Base-by-base conservation (phyloP, 352 stramenopile genomes). In the Pythium vanterpoolii region DNA sequence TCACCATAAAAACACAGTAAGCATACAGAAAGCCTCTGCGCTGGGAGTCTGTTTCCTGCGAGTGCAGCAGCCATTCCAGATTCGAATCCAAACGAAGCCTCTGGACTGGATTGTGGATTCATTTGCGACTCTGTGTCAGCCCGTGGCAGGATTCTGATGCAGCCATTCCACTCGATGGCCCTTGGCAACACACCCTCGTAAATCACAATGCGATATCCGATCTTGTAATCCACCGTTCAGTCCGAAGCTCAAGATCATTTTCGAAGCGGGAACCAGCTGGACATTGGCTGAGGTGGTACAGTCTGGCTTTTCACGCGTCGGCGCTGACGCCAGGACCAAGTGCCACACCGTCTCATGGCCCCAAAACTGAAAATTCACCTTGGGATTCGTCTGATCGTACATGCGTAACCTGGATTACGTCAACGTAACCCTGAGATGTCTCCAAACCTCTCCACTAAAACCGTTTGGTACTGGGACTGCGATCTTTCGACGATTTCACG, bases 301-400 rank as follows among this genome's bases (percentile, higher is more conserved):
- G 42, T n/a, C 42, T 49, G 23, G 24, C 43, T 46, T 24, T 19
- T 14, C 6, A 19, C 8, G 26, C 28, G 28, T 33, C 23, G 34
- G 34, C 34, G 10, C 28, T 36, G 24, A 21, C 44, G 30, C 28
- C 21, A 50, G 24, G 44, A 18, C 14, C 21, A 8, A 50, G n/a
- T n/a, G n/a, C 18, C 44, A 27, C 46, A 53, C 46, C 46, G 46
- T 53, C 46, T 53, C 46, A 53, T 18, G 46, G 13, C 2, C 7
- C 5, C 4, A 28, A 40, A 51, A 53, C 33, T 30, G 19, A 33
- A 56, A 56, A 34, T 56, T 56, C 33, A 45, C 31, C 19, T 31
- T 43, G 30, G 28, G 24, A 14, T 10, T 50, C 44, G 44, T 30
- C 44, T n/a, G 30, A 50, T 50, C 23, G 44, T 21, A 4, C 9